Evolutionary conservation across 2,329 filamentous ascomycete species (phyloP), one percentile per base, ranked within the genome.

Genomic region (Colletotrichum navitas): DNA sequence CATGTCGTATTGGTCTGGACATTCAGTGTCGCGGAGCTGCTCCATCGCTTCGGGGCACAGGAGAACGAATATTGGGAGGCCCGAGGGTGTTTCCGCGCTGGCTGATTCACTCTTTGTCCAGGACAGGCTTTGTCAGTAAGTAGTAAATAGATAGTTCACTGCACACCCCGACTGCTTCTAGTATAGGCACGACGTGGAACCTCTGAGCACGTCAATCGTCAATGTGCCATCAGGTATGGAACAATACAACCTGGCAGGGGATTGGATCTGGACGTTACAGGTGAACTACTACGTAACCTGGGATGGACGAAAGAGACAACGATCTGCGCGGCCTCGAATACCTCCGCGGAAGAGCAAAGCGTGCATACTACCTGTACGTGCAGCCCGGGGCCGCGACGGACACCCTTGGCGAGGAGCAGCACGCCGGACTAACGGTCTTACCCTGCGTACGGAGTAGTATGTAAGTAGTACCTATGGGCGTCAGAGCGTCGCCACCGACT

Each of bases 401-500:
- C 36, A n/a, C 36, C 45, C 45, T 34, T 54, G 21, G 54, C 43
- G 34, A 32, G 41, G 39, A 41, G 29, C 39, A 56, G 24, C 14
- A 62, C 45, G 29, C 63, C 39, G 54, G 54, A 55, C 51, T 64
- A 67, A 49, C 63, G 49, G 63, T 43, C 26, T 29, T 18, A 43
- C 41, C 41, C 21, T 45, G 4, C 21, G 2, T 45, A 45, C 18
- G n/a, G n/a, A n/a, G n/a, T n/a, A n/a, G 36, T 6, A 41, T 14
- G 36, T 39, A 39, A 3, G 36, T 11, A 45, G n/a, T n/a, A n/a
- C n/a, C 3, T 10, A 43, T 34, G 21, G 51, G 62, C 34, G 18
- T 18, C 43, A n/a, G 34, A 55, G 47, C 39, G 34, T 45, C 52
- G 64, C 68, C 51, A 68, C 64, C 61, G 58, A 71, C 62, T 32